These are phyloP conservation scores for Rhodomyrtus psidioides DNA, from an alignment of 441 rosid species.

Conservation along the genomic window DNA sequence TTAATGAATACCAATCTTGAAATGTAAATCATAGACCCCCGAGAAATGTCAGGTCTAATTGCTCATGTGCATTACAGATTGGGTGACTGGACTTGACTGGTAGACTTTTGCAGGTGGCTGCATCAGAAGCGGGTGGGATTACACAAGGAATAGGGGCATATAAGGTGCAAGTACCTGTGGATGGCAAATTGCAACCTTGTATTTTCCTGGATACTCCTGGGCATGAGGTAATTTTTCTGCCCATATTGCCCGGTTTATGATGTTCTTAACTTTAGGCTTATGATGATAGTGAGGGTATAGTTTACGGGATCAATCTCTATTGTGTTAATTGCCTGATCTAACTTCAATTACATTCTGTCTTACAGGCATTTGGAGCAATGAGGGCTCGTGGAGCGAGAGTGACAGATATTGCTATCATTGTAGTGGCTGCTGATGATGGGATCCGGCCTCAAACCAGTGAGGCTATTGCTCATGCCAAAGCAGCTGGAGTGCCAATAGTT, in stretches of 20 bases:
- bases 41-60: not conserved
- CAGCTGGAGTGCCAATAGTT: slow-evolving; percentile 91
- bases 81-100: slow-evolving; percentile 11
- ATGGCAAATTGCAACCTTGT: slow-evolving; percentile 74
- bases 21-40: not conserved
- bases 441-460: slow-evolving; percentile 97
- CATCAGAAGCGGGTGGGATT: slow-evolving; percentile 95
- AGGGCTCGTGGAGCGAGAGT: slow-evolving; percentile 99
- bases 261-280: not conserved
- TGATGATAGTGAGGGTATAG: not conserved
- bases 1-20: not conserved
- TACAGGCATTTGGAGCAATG: slow-evolving; percentile 99
- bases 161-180: slow-evolving; percentile 67
- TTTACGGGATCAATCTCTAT: not conserved
- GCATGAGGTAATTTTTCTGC: slow-evolving; percentile 58
- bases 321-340: not conserved
- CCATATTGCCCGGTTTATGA: not conserved
- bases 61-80: not conserved
- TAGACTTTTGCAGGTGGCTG: slow-evolving; percentile 65
- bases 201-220: slow-evolving; percentile 99
- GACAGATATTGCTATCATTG: slow-evolving; percentile 91
- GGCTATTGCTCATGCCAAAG: slow-evolving; percentile 97
- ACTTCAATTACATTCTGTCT: slow-evolving; percentile 16
- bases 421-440: slow-evolving; percentile 99
- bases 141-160: slow-evolving; percentile 99